A percentile compares a stretch with the other conserved stretches of the same genome.
Conservation (phyloP, 495 filamentous ascomycete species). For the Copromyces sp. region DNA sequence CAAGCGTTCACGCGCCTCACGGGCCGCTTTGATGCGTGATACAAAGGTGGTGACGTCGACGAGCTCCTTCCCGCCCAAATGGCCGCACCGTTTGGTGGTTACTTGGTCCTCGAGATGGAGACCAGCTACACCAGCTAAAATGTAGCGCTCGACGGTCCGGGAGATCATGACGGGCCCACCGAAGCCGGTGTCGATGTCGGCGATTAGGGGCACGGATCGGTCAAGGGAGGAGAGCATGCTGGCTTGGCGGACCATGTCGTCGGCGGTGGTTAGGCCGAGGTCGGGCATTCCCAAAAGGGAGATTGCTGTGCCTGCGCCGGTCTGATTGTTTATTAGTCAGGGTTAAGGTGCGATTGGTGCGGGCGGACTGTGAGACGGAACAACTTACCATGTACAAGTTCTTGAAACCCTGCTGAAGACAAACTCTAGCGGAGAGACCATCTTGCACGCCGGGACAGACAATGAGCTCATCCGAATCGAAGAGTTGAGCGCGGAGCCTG, state of each 20-base stretch:
- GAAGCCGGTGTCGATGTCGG: constrained; percentile 61
- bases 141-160: constrained; percentile 51
- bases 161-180: constrained; percentile 53
- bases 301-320: constrained; percentile 56
- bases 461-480: constrained; percentile 28
- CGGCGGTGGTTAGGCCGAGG: constrained; percentile 49
- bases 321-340: constrained; percentile 23
- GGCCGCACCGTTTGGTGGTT: constrained; percentile 54
- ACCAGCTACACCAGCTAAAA: constrained; percentile 56
- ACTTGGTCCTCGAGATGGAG: constrained; percentile 68
- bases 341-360: not conserved
- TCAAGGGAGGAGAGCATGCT: constrained; percentile 56
- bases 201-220: constrained; percentile 48
- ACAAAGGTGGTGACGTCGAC: constrained; percentile 43
- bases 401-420: constrained; percentile 50
- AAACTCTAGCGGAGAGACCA: constrained; percentile 56
- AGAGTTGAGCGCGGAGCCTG: constrained; percentile 30
- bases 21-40: constrained; percentile 43
- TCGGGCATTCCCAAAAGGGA: constrained; percentile 56
- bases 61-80: constrained; percentile 51
- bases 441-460: constrained; percentile 65
- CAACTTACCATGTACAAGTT: constrained; percentile 54
- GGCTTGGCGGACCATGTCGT: constrained; percentile 57
- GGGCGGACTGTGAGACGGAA: not conserved
- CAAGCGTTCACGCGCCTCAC: constrained; percentile 21